Base-by-base conservation (phyloP, 1,284 basidiomycete species). In the Marasmius fiardii region DNA sequence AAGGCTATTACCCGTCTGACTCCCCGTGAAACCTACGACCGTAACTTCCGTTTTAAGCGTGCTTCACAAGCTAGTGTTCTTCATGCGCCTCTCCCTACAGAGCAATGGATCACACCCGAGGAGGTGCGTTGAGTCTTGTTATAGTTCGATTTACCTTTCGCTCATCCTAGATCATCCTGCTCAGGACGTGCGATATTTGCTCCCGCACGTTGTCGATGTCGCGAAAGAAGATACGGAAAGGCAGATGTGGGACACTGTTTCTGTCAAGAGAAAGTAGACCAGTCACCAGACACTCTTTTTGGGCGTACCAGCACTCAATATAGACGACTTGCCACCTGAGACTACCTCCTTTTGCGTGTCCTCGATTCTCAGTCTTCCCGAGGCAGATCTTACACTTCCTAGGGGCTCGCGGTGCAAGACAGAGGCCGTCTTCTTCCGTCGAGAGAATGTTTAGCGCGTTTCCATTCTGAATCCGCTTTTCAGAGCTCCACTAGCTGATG, bases 111-210 rank as follows among this genome's bases (percentile, higher is more conserved):
- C 53, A 83, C 81, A 61, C 74, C 83, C 7, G 82, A 85, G 63
- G 87, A 98, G 75, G 95, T 97, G 63, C 62, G 81, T 55, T n/a
- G n/a, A n/a, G n/a, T n/a, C n/a, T 24, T 51, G 34, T 52, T 21
- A 44, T 23, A 51, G 16, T 21, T 51, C 14, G 2, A 24, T 55
- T 44, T 20, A n/a, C 24, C 44, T 18, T 51, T 52, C 18, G 57
- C 60, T 6, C 57, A 57, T 51, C 26, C 26, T 56, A 26, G 31
- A 43, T 18, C 24, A 55, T 21, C 57, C 51, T 24, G 24, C 70
- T 31, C 10, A 98, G 96, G 96, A 99, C 72, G 73, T 83, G 60
- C 91, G 93, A 60, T 99, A 98, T 81, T 85, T 99, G 64, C 83
- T 81, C 60, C 91, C 93, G 24, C 83, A 90, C 68, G 84, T 99